Percentiles rank a stretch among this genome's conserved stretches.
Conservation (phyloP, 2,329 filamentous ascomycete species). For the Volutella citrinella region DNA sequence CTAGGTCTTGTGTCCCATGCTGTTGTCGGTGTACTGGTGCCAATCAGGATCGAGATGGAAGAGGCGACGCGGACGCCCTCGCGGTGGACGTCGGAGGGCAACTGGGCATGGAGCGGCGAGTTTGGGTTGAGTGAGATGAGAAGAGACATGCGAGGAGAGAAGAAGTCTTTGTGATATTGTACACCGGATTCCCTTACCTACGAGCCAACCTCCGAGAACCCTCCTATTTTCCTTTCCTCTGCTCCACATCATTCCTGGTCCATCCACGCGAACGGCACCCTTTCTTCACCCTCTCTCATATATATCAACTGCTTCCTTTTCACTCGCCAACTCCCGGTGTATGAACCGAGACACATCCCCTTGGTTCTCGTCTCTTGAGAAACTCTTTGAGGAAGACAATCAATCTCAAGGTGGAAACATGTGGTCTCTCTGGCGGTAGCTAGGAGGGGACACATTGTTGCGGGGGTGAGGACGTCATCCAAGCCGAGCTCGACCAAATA, state of each 20-base stretch:
- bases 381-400: conserved; percentile 20
- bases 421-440: too few relatives aligned
- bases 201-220: conserved; percentile 5
- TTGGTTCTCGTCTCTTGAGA: conserved; percentile 14
- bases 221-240: conserved; percentile 1
- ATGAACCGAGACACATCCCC: too few relatives aligned
- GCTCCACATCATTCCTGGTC: neutral
- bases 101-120: too few relatives aligned
- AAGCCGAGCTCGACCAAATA: too few relatives aligned
- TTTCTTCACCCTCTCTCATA: conserved; percentile 6
- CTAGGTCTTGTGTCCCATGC: conserved; percentile 24
- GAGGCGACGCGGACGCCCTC: too few relatives aligned
- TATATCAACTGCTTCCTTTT: neutral
- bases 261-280: conserved; percentile 10
- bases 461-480: too few relatives aligned
- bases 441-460: too few relatives aligned
- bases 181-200: conserved; percentile 19
- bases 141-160: conserved; percentile 20
- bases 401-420: too few relatives aligned
- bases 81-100: too few relatives aligned
- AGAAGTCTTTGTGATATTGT: conserved; percentile 24
- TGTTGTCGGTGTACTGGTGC: conserved; percentile 26
- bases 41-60: conserved; percentile 18
- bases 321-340: too few relatives aligned
- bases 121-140: conserved; percentile 14